phyloP scores from a whole-genome alignment of 192 early-diverging fungal species.

The Irineochytrium annulatum region DNA sequence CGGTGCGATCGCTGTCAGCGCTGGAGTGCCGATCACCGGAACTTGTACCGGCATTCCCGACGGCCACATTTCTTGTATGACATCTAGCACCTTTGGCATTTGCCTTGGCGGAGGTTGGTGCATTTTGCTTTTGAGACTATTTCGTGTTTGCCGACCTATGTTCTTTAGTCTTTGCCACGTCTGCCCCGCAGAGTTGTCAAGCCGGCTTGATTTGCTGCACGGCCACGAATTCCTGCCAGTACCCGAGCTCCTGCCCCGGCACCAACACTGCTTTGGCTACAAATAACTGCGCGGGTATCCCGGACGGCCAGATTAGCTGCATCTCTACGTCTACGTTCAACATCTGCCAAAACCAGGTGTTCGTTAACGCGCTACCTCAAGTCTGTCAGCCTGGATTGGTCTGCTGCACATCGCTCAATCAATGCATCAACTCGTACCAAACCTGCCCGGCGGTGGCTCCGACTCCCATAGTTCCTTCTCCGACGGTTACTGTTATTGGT shows the following conservation, averaged over 20 bases:
- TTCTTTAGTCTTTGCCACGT: not conserved
- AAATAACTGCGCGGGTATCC: not conserved
- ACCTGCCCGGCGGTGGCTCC: not conserved
- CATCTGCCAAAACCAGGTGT: not conserved
- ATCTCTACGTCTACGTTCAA: not conserved
- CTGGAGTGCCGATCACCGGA: not conserved
- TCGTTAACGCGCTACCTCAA: not conserved
- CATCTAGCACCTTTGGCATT: not conserved
- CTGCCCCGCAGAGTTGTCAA: not conserved
- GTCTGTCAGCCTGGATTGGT: not conserved
- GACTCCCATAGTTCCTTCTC: not conserved
- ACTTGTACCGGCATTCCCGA: not conserved
- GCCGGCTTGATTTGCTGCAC: not conserved
- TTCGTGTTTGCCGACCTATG: not conserved
- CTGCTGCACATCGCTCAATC: constrained; percentile 1
- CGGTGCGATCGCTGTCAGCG: not conserved
- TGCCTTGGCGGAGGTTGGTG: constrained; percentile 1
- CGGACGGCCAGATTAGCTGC: not conserved
- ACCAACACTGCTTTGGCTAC: not conserved
- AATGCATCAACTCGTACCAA: not conserved
- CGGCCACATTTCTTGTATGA: not conserved
- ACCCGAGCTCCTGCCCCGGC: not conserved
- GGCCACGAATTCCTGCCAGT: not conserved
- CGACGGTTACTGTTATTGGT: not conserved
- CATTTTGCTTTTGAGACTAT: not conserved